Evolutionary conservation across 192 early-diverging fungal genomes (phyloP).

Genomic region (Chytriomyces sp.): DNA sequence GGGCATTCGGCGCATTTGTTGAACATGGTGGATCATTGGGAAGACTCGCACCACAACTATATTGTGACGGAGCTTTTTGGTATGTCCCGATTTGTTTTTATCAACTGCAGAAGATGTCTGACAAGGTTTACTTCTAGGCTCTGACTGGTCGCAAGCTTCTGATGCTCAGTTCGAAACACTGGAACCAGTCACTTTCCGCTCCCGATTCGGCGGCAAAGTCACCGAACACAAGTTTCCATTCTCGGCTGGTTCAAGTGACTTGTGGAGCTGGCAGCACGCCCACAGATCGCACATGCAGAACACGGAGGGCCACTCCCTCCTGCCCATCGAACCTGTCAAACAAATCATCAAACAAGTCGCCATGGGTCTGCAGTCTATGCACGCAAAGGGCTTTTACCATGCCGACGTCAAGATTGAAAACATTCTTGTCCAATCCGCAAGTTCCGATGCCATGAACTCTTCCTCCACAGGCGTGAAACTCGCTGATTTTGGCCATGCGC

Average conservation of each 20-base stretch:
- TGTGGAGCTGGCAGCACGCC: slow-evolving; percentile 18
- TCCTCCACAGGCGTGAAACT: not conserved
- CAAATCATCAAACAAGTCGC: slow-evolving; percentile 51
- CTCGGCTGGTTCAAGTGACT: not conserved
- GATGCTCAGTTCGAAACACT: not conserved
- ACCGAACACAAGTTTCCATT: not conserved
- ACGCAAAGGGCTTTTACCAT: slow-evolving; percentile 58
- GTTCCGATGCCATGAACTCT: not conserved
- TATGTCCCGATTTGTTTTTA: not conserved
- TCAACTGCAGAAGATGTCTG: not conserved
- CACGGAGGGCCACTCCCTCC: not conserved
- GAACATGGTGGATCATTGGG: not conserved
- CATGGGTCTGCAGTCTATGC: slow-evolving; percentile 47
- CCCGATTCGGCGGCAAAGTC: not conserved
- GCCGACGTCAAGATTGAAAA: slow-evolving; percentile 68
- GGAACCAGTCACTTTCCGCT: not conserved
- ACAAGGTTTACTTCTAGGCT: not conserved
- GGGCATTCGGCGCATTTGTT: no score
- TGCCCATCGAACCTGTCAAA: slow-evolving; percentile 11
- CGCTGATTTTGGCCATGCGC: slow-evolving; percentile 28
- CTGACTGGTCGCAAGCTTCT: no score
- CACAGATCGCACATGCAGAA: not conserved
- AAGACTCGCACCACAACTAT: slow-evolving; percentile 18
- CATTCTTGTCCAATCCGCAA: not conserved
- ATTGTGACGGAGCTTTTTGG: slow-evolving; percentile 23